A percentile compares a stretch with the other conserved stretches of the same genome.
Conservation (phyloP, 2,329 filamentous ascomycete species). For the Botrytis medusae region DNA sequence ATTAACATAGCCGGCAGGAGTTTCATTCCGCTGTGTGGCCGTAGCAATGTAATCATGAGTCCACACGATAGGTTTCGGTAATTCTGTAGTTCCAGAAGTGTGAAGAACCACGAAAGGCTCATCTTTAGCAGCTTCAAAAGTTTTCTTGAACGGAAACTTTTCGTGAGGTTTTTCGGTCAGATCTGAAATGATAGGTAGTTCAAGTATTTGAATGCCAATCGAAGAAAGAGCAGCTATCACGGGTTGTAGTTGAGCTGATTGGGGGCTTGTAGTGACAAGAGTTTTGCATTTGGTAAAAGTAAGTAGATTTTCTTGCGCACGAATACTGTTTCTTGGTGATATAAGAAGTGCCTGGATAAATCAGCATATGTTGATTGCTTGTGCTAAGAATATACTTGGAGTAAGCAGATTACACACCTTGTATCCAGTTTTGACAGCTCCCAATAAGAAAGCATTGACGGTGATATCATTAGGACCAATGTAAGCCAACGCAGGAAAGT, state of each 20-base stretch:
- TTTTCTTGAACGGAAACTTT: not conserved
- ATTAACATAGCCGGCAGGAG: not conserved
- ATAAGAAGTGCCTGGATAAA: not conserved
- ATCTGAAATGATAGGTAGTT: not conserved
- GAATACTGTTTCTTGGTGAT: slow-evolving; percentile 18
- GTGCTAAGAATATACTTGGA: not conserved
- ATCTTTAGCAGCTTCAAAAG: not conserved
- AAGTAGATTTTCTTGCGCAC: slow-evolving; percentile 6
- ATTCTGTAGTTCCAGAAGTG: slow-evolving; percentile 13
- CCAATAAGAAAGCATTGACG: slow-evolving; percentile 3
- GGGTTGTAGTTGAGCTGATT: not conserved
- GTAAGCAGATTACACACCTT: not conserved
- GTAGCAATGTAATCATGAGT: slow-evolving; percentile 3
- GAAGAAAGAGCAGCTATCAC: not conserved
- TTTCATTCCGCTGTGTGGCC: not conserved
- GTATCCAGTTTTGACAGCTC: slow-evolving; percentile 19
- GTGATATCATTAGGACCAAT: slow-evolving; percentile 39
- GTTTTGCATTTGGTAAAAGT: not conserved
- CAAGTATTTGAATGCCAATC: not conserved
- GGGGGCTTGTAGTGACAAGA: slow-evolving; percentile 9
- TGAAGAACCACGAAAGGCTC: not conserved
- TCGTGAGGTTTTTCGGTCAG: not conserved
- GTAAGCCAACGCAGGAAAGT: slow-evolving; percentile 46
- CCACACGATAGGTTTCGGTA: slow-evolving; percentile 18
- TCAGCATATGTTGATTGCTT: not conserved